Percentiles rank a stretch among this genome's conserved stretches.
Evolutionary conservation across 1,139 yeast genomes (phyloP).

Genomic region (Kodamaea sp.): DNA sequence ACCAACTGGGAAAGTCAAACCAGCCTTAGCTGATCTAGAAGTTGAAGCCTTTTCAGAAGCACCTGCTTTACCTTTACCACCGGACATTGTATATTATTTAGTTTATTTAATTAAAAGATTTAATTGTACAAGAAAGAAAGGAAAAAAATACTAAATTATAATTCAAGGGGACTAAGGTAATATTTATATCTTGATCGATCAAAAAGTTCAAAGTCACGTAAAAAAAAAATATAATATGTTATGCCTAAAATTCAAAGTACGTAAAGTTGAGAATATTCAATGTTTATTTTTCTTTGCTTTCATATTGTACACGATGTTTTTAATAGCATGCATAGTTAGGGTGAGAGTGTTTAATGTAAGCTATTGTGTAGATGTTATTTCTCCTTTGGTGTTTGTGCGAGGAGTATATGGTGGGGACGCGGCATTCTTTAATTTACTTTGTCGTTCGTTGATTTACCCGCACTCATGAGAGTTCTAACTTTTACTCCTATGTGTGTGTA

Average conservation of each 20-base stretch:
- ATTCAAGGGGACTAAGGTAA: slow-evolving; percentile 3
- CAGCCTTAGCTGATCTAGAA: slow-evolving; percentile 53
- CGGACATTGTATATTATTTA: slow-evolving; percentile 37
- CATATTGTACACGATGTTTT: too few relatives aligned
- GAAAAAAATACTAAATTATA: slow-evolving; percentile 1
- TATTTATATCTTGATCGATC: slow-evolving; percentile 2
- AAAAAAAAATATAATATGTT: too few relatives aligned
- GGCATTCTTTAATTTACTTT: neutral
- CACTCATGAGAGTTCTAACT: neutral
- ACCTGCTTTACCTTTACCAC: slow-evolving; percentile 55
- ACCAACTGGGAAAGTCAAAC: slow-evolving; percentile 55
- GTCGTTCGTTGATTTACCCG: neutral
- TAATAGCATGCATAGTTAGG: too few relatives aligned
- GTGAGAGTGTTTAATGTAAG: neutral
- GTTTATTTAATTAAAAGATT: neutral
- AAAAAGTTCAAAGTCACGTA: too few relatives aligned
- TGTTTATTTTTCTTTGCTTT: too few relatives aligned
- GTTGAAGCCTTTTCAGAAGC: slow-evolving; percentile 51
- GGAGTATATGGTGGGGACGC: neutral
- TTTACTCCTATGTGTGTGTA: slow-evolving; percentile 9
- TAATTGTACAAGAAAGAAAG: neutral
- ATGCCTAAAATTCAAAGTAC: too few relatives aligned
- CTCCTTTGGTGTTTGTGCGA: neutral
- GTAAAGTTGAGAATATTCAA: too few relatives aligned
- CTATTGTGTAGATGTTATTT: neutral